A percentile compares a stretch with the other conserved stretches of the same genome.
Evolutionary conservation across 805 yeast genomes (phyloP).

Genomic region (Saccharomycopsis babjevae): DNA sequence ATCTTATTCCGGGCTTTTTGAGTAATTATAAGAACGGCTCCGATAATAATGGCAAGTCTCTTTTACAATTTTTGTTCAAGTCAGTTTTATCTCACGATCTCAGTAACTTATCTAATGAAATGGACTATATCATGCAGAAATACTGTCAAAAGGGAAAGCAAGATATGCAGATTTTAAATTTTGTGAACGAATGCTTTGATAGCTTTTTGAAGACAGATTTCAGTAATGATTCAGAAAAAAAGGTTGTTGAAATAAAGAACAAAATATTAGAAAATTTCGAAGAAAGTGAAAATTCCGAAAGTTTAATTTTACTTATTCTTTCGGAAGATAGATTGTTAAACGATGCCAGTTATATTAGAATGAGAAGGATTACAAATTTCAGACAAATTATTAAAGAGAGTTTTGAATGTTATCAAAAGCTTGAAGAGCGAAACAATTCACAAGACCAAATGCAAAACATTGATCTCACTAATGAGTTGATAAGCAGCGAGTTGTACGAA

Average conservation of each 20-base stretch:
- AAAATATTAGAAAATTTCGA: constrained; percentile 1
- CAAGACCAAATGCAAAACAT: background rate
- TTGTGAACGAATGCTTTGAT: background rate
- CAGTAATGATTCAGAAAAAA: constrained; percentile 4
- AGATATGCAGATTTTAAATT: background rate
- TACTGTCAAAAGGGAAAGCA: background rate
- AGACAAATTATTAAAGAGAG: background rate
- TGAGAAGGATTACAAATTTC: background rate
- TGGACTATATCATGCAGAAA: background rate
- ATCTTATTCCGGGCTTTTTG: constrained; percentile 5
- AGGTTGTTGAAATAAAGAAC: background rate
- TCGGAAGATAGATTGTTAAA: background rate
- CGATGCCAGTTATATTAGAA: background rate
- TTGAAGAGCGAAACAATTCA: background rate
- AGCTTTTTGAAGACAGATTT: constrained; percentile 2
- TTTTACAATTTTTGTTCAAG: constrained; percentile 12
- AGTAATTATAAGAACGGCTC: background rate
- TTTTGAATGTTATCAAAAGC: background rate
- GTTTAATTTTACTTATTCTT: constrained; percentile 4
- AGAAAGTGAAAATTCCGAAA: background rate
- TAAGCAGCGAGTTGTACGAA: constrained; percentile 3
- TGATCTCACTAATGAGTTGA: background rate
- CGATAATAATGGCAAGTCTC: constrained; percentile 6
- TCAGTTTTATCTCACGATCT: constrained; percentile 10
- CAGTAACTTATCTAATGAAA: constrained; percentile 3